Evolutionary conservation across 495 filamentous ascomycete genomes (phyloP).

Genomic region (Trichoderma erinaceum): DNA sequence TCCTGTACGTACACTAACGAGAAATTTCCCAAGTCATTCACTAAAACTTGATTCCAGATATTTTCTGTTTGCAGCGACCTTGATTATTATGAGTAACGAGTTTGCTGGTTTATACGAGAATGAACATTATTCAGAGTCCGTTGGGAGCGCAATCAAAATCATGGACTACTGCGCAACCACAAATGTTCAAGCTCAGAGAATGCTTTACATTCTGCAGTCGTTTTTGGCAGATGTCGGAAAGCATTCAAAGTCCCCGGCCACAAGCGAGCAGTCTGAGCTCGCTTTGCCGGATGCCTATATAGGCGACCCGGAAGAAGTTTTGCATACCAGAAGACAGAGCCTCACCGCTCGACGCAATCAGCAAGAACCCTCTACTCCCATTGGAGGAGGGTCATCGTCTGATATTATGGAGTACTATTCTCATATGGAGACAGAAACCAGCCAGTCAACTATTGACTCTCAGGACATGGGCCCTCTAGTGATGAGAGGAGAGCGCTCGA

Average conservation of each 20-base stretch:
- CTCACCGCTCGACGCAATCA: background rate
- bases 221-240: conserved; percentile 50
- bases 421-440: background rate
- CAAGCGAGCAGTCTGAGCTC: background rate
- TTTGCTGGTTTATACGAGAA: conserved; percentile 59
- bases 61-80: conserved; percentile 64
- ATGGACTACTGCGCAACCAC: conserved; percentile 54
- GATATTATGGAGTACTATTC: conserved; percentile 6
- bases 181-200: conserved; percentile 59
- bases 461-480: background rate
- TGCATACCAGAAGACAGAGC: background rate
- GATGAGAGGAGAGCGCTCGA: background rate
- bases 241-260: background rate
- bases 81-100: conserved; percentile 63
- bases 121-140: conserved; percentile 46
- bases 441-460: background rate
- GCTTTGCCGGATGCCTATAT: background rate
- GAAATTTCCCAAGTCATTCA: background rate
- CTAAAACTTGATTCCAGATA: conserved; percentile 39
- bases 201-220: conserved; percentile 56
- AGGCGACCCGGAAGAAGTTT: conserved; percentile 1
- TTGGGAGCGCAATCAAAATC: conserved; percentile 54
- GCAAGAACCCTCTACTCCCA: background rate
- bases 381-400: background rate
- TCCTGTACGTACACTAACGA: conserved; percentile 43